A percentile compares a stretch with the other conserved stretches of the same genome.
Conservation (phyloP, 2,329 filamentous ascomycete genomes). For the Fusarium sp. region DNA sequence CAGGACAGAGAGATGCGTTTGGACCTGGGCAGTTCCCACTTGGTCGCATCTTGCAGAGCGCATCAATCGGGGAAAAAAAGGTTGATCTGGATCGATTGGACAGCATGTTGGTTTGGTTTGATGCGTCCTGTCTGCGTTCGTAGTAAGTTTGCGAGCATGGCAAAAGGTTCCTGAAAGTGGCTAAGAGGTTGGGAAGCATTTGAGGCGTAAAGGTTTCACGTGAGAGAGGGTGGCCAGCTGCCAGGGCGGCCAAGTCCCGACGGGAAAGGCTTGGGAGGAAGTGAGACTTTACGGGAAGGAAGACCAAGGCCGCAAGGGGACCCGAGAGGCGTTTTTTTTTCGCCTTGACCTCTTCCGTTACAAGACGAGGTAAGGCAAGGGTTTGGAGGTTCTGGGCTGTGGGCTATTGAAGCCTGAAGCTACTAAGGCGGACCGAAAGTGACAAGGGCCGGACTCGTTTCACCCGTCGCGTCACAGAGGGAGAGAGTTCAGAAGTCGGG, state of each 20-base stretch:
- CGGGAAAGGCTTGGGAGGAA: slow-evolving; percentile 31
- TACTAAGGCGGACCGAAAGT: slow-evolving; percentile 30
- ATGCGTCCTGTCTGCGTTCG: not conserved
- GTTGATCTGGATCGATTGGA: not conserved
- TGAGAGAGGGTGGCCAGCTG: slow-evolving; percentile 18
- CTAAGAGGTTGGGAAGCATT: not conserved
- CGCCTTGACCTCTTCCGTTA: slow-evolving; percentile 27
- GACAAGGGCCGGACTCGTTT: slow-evolving; percentile 25
- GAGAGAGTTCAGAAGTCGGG: not conserved
- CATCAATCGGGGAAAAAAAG: not conserved
- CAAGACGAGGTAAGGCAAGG: not conserved
- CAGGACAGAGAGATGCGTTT: slow-evolving; percentile 14
- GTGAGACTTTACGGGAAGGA: slow-evolving; percentile 9
- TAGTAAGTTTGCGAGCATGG: not conserved
- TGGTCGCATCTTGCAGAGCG: slow-evolving; percentile 19
- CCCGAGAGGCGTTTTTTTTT: not conserved
- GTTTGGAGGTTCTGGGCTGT: slow-evolving; percentile 4
- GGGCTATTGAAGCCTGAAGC: slow-evolving; percentile 28
- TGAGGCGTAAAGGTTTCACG: slow-evolving; percentile 8
- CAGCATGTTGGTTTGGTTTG: not conserved
- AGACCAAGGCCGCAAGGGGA: not conserved
- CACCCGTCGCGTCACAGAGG: not conserved
- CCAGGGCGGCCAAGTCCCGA: slow-evolving; percentile 1
- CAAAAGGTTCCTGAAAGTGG: slow-evolving; percentile 3
- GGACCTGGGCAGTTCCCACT: slow-evolving; percentile 20